A percentile compares a stretch with the other conserved stretches of the same genome.
These are phyloP conservation scores for Nannochloropsis gaditana DNA, from an alignment of 108 stramenopile species.

Conservation along the genomic window DNA sequence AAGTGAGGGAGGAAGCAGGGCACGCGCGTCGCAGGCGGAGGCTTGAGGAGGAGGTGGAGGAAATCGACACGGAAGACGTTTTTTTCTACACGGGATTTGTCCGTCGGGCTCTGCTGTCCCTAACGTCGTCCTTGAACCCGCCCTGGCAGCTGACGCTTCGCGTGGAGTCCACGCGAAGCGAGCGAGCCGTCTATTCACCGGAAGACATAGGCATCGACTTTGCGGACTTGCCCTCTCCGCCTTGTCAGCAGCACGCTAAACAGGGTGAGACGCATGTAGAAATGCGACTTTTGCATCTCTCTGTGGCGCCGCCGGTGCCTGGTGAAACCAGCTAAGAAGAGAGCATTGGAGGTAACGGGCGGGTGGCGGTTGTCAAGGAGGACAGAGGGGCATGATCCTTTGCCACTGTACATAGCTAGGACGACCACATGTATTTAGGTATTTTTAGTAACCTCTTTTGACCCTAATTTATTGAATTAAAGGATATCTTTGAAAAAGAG, in stretches of 20 bases:
- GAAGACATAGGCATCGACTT: too few relatives aligned
- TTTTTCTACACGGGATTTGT: neutral
- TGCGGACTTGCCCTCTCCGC: too few relatives aligned
- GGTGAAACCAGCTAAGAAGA: neutral
- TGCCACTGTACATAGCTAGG: too few relatives aligned
- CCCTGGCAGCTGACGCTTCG: neutral
- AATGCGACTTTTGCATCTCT: neutral
- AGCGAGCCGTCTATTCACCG: too few relatives aligned
- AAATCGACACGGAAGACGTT: neutral
- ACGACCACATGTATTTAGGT: too few relatives aligned
- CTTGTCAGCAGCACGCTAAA: too few relatives aligned
- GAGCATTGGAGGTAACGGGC: neutral
- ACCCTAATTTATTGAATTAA: too few relatives aligned
- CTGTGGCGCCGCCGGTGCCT: neutral
- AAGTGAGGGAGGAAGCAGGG: neutral
- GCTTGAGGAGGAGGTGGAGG: neutral
- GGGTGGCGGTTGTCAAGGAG: too few relatives aligned
- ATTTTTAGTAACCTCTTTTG: too few relatives aligned
- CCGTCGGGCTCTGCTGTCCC: neutral
- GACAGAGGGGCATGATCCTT: too few relatives aligned
- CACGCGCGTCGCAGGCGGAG: neutral
- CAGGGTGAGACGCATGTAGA: too few relatives aligned
- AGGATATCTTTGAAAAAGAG: too few relatives aligned
- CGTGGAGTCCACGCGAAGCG: neutral
- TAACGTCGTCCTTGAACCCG: neutral